Evolutionary conservation across 306 rosid genomes (phyloP), one percentile per base, ranked within the genome.

Genomic region (Delonix regia): DNA sequence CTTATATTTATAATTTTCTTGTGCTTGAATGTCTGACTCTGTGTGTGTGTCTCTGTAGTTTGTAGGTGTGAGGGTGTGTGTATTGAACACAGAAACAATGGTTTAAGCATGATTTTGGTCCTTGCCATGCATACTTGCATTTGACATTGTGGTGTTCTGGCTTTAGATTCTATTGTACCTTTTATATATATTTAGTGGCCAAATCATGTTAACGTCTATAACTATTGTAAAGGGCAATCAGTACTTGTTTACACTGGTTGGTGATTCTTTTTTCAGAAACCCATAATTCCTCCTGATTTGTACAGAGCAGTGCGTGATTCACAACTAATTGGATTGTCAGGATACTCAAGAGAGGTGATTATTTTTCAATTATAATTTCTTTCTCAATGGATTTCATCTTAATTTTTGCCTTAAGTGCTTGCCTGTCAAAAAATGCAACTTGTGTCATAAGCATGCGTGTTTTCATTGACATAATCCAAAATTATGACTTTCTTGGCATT

Each of bases 291-390:
- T 51, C 45, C 78, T 67, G 96, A 92, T 30, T 79, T 95, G 39
- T 95, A 95, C 83, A 82, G 98, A 84, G 85, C 81, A 27, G 81
- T 95, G 74, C 95, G 99, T 22, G 92, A 95, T 87, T 91, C 98
- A 13, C 99, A 95, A 80, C 97, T 95, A 83, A 86, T 92, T 71
- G 99, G 99, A 60, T 67, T 91, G 89, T 93, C 98, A 30, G 99
- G 99, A 82, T 89, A 88, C 91, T 89, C 99, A 53, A 91, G 82
- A 85, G 96, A 95, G 99, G 99, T 95, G 59, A 81, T 78, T 82
- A 76, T 63, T 81, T 76, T 82, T 42, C 51, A 28, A 70, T 73
- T 77, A 39, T 64, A 51, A 52, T 70, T 10, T 76, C n/a, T 34
- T 27, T 71, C 61, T 71, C 62, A 25, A 27, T 48, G 14, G 61